phyloP scores from a whole-genome alignment of 441 rosid species.

The Arabidopsis hybrid region DNA sequence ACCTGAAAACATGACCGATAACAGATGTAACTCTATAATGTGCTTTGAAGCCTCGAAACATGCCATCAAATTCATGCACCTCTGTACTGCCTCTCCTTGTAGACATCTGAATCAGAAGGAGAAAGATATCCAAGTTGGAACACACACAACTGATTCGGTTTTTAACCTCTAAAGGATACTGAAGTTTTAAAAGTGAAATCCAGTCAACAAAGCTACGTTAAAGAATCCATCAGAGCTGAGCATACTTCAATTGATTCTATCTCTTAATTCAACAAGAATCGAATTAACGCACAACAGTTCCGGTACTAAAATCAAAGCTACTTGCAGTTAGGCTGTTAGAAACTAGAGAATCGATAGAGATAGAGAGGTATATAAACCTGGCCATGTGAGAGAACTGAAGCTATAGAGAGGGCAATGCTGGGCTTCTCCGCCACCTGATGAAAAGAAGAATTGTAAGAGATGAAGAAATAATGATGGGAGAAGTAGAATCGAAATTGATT shows the following conservation, averaged over 20 bases:
- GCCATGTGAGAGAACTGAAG: constrained; percentile 80
- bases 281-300: too few species aligned
- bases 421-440: constrained; percentile 96
- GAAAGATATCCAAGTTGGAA: too few species aligned
- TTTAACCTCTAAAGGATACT: too few species aligned
- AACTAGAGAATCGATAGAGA: constrained; percentile 14
- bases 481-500: neutral
- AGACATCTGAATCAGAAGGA: constrained; percentile 57
- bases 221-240: neutral
- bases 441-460: constrained; percentile 11
- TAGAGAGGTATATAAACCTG: constrained; percentile 46
- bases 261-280: too few species aligned
- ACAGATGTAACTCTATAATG: constrained; percentile 85
- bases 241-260: too few species aligned
- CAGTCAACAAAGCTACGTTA: too few species aligned
- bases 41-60: constrained; percentile 65
- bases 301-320: too few species aligned
- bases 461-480: neutral
- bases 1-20: constrained; percentile 96
- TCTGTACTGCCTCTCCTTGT: constrained; percentile 85
- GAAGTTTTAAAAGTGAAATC: too few species aligned
- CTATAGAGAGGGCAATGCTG: constrained; percentile 87
- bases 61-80: constrained; percentile 85
- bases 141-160: too few species aligned
- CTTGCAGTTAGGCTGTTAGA: neutral